Base-by-base conservation (phyloP, 495 filamentous ascomycete species). In the Penicillium coprophilum region DNA sequence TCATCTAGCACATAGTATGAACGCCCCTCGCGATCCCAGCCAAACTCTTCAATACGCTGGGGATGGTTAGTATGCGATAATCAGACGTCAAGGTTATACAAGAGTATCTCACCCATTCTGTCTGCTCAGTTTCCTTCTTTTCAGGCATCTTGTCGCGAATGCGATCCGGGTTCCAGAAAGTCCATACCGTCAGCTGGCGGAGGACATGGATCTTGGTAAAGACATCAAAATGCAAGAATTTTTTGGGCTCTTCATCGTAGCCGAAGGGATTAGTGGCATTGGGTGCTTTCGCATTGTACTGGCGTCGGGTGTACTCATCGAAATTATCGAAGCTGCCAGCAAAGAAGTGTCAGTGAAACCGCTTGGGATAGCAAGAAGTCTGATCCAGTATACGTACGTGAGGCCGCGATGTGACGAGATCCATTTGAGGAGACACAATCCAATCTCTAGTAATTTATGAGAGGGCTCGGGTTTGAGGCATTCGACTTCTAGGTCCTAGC, bases 381-480 rank as follows among this genome's bases (percentile, higher is more conserved):
- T 6, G 19, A 32, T 48, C 7, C 13, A 10, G 27, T 39, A 17
- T 23, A 81, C 90, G 60, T 85, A 94, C 90, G 86, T 92, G 8
- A 97, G 79, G 57, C 92, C 91, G 50, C 91, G 86, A 74, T 97
- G 91, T 49, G 92, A 96, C 11, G 94, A 96, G 21, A 98, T 86
- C 73, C 87, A 90, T 79, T 96, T 96, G 48, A 98, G 84, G 2
- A 97, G 77, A 38, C 88, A 83, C 21, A 98, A 80, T n/a, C 91
- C 91, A 66, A 97, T 90, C 48, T 91, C 82, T 39, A 88, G 70
- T 13, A 98, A 76, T 50, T 85, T 82, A 40, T 83, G 78, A 2
- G 94, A 96, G 7, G 79, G 76, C 46, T 83, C 78, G 15, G 86
- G 85, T 61, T 88, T 92, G 36, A 97, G 73, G 62, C 90, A 92